phyloP scores from a whole-genome alignment of 176 grass and related monocot genomes.

The Raddia distichophylla region DNA sequence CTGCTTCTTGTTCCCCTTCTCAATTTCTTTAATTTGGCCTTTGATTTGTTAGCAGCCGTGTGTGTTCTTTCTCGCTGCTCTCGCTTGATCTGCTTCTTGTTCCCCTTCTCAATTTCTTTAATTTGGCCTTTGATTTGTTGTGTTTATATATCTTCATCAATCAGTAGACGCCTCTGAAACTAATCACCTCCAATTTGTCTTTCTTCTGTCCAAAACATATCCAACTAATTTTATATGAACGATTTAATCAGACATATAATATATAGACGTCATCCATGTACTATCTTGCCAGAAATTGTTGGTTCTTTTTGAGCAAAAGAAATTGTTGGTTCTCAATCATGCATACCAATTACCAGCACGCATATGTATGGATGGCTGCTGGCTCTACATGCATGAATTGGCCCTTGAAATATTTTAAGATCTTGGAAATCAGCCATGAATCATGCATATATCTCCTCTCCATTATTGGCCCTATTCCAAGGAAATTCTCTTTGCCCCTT shows the following conservation, averaged over 20 bases:
- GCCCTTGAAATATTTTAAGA: slow-evolving; percentile 38
- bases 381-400: slow-evolving; percentile 11
- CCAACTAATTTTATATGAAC: neutral
- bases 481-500: slow-evolving; percentile 49
- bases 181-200: slow-evolving; percentile 16
- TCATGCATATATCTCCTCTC: slow-evolving; percentile 15
- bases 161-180: neutral
- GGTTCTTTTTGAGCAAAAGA: no score
- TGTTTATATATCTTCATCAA: neutral
- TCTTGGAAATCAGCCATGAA: slow-evolving; percentile 20
- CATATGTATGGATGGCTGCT: slow-evolving; percentile 19
- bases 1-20: neutral
- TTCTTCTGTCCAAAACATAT: neutral
- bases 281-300: no score
- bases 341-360: neutral
- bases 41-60: neutral
- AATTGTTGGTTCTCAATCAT: no score
- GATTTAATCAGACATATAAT: neutral
- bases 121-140: neutral
- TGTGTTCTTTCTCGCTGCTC: no score
- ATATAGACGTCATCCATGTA: neutral
- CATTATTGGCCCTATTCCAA: slow-evolving; percentile 41
- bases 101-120: neutral
- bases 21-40: neutral
- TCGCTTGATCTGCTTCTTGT: no score